Conservation (phyloP, 2,329 filamentous ascomycete genomes). For the Lomentospora prolificans region DNA sequence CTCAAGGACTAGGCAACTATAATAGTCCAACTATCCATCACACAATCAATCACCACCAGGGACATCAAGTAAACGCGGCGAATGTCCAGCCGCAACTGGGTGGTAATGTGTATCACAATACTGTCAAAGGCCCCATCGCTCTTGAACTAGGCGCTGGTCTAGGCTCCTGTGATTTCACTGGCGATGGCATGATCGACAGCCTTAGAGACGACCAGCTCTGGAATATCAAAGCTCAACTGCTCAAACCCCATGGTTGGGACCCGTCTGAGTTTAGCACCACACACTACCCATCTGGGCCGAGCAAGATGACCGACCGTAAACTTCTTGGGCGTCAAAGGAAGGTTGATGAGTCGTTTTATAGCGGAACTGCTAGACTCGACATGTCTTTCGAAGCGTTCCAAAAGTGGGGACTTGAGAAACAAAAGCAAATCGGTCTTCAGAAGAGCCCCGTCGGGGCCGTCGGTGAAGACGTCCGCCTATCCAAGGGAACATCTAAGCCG, state of each 20-base stretch:
- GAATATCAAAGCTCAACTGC: not conserved
- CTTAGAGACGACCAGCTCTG: not conserved
- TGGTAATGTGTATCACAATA: too few relatives aligned
- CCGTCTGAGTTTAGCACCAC: not conserved
- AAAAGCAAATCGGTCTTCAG: not conserved
- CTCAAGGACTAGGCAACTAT: too few relatives aligned
- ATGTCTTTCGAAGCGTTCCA: not conserved
- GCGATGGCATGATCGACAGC: not conserved
- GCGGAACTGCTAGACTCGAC: conserved; percentile 1
- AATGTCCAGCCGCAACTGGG: too few relatives aligned
- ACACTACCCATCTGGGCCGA: conserved; percentile 1
- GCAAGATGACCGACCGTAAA: not conserved
- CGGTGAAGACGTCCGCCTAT: conserved; percentile 24
- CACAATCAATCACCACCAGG: not conserved
- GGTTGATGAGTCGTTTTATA: conserved; percentile 6
- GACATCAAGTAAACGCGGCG: too few relatives aligned
- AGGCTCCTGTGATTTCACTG: too few relatives aligned
- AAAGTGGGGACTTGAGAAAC: not conserved
- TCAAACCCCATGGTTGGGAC: conserved; percentile 1
- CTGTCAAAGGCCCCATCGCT: too few relatives aligned
- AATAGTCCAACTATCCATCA: too few relatives aligned
- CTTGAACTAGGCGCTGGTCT: too few relatives aligned
- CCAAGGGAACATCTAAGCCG: conserved; percentile 10
- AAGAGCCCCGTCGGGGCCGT: conserved; percentile 25
- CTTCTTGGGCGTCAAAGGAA: not conserved